Evolutionary conservation across 768 basidiomycete species (phyloP).

Genomic region (Panaeolus cyanescens): DNA sequence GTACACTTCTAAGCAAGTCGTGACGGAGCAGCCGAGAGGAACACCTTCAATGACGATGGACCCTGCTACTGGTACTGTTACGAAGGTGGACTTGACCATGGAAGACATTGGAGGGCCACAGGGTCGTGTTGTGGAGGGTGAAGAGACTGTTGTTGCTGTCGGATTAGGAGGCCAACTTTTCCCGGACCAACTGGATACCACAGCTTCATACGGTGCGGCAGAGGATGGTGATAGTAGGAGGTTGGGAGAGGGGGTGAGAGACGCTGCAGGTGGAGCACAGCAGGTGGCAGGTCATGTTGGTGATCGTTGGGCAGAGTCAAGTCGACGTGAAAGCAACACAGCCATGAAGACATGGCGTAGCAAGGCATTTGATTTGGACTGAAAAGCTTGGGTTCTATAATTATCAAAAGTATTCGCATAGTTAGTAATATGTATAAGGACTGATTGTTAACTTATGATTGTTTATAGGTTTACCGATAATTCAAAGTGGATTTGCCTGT

Average conservation of each 20-base stretch:
- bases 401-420: background rate
- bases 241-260: background rate
- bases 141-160: slow-evolving; percentile 34
- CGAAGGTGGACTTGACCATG: slow-evolving; percentile 10
- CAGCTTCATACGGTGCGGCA: slow-evolving; percentile 22
- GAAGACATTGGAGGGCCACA: slow-evolving; percentile 1
- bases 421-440: background rate
- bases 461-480: too few relatives aligned
- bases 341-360: background rate
- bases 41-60: slow-evolving; percentile 8
- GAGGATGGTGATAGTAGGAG: background rate
- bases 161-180: slow-evolving; percentile 38
- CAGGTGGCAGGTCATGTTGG: background rate
- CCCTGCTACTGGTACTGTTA: background rate
- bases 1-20: slow-evolving; percentile 23
- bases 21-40: slow-evolving; percentile 12
- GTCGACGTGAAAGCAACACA: background rate
- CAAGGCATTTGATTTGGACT: background rate
- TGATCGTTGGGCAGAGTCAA: background rate
- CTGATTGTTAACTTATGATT: background rate
- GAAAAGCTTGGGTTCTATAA: background rate
- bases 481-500: background rate
- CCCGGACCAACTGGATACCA: slow-evolving; percentile 22
- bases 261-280: background rate
- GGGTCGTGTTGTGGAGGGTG: slow-evolving; percentile 6